These are phyloP conservation scores for Moesziomyces aphidis DNA, from an alignment of 1,284 basidiomycete genomes.

Conservation along the genomic window DNA sequence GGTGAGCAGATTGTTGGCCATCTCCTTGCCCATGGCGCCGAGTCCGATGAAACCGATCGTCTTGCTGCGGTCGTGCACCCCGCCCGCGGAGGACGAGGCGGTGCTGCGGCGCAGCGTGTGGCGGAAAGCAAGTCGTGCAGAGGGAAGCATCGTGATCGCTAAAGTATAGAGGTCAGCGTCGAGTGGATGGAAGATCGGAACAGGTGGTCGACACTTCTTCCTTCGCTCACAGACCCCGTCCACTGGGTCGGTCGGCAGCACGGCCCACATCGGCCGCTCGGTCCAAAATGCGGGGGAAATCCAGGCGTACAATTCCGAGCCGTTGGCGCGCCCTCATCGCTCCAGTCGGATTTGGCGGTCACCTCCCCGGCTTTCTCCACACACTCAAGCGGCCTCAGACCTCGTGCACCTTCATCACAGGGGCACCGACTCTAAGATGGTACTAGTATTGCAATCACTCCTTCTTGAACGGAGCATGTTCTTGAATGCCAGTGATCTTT, in stretches of 20 bases:
- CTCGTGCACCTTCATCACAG: background rate
- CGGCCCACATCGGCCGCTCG: conserved; percentile 4
- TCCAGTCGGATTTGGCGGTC: conserved; percentile 31
- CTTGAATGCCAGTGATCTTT: conserved; percentile 5
- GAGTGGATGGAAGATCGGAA: background rate
- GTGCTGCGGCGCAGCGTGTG: conserved; percentile 21
- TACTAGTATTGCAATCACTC: background rate
- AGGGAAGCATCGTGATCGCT: conserved; percentile 22
- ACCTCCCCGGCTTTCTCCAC: background rate
- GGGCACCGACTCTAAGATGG: too few relatives aligned
- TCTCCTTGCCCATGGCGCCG: conserved; percentile 63
- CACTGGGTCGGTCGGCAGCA: conserved; percentile 7
- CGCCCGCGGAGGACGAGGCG: conserved; percentile 4
- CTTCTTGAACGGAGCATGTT: background rate
- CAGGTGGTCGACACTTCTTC: background rate
- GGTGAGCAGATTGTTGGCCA: conserved; percentile 57
- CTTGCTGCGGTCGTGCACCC: conserved; percentile 49
- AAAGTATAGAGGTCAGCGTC: background rate
- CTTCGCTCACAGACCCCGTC: background rate
- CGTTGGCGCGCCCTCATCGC: background rate
- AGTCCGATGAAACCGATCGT: conserved; percentile 65
- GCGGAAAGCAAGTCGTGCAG: conserved; percentile 18
- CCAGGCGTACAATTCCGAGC: background rate
- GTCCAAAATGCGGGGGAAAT: conserved; percentile 16
- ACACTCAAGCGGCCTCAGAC: background rate